phyloP scores from a whole-genome alignment of 2,329 filamentous ascomycete species.

The Alternaria triticimaculans region DNA sequence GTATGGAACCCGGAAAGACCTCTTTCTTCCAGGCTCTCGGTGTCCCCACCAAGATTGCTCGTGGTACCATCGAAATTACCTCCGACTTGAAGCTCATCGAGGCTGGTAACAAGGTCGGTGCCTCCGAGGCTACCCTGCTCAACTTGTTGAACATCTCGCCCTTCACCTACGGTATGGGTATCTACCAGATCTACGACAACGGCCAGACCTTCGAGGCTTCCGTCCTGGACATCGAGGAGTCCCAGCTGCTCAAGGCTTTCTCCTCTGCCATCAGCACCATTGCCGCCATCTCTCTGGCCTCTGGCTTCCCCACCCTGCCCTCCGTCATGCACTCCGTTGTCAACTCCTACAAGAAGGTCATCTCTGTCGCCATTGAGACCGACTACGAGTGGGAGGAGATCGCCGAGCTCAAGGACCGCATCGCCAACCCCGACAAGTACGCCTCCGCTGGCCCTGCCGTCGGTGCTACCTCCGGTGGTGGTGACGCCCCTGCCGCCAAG shows the following conservation, averaged over 20 bases:
- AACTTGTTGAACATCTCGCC: constrained; percentile 99
- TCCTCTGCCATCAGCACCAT: constrained; percentile 82
- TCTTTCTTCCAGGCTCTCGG: constrained; percentile 99
- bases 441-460: constrained; percentile 78
- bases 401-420: constrained; percentile 98
- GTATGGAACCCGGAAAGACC: constrained; percentile 99
- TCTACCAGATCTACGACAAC: constrained; percentile 95
- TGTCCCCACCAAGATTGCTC: constrained; percentile 99
- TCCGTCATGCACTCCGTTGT: constrained; percentile 95
- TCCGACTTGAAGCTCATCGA: constrained; percentile 97
- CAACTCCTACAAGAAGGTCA: constrained; percentile 97
- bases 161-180: constrained; percentile 85
- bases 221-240: constrained; percentile 93
- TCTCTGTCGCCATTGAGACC: constrained; percentile 87
- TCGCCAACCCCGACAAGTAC: constrained; percentile 98
- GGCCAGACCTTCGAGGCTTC: constrained; percentile 87
- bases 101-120: constrained; percentile 90
- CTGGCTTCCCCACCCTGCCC: constrained; percentile 94
- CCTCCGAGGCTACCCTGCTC: constrained; percentile 96
- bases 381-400: constrained; percentile 96
- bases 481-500: constrained; percentile 53
- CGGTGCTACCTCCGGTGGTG: constrained; percentile 60
- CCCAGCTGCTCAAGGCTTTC: constrained; percentile 88
- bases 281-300: constrained; percentile 86
- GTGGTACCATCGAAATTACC: constrained; percentile 99